Evolutionary conservation across 208 protist species (phyloP).

Genomic region (Trypanosoma boissoni): DNA sequence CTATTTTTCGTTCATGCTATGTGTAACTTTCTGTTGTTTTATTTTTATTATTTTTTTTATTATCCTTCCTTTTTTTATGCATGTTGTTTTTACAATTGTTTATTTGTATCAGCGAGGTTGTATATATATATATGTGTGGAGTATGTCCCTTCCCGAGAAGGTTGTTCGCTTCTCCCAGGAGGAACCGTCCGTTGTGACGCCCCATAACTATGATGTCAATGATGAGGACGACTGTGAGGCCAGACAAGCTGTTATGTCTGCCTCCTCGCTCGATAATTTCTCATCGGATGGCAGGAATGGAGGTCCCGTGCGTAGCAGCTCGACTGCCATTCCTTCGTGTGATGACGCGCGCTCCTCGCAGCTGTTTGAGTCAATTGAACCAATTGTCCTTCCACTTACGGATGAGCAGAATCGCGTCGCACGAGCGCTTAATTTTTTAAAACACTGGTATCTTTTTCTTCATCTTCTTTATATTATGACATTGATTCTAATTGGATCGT

Average conservation of each 20-base stretch:
- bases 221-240: too few relatives aligned
- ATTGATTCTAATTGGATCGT: conserved; percentile 28
- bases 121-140: too few relatives aligned
- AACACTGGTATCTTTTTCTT: conserved; percentile 61
- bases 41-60: neutral
- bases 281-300: too few relatives aligned
- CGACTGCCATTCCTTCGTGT: neutral
- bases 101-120: neutral
- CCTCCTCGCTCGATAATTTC: too few relatives aligned
- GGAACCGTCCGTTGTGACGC: neutral
- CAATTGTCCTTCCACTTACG: conserved; percentile 44
- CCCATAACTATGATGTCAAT: too few relatives aligned
- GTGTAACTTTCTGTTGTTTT: too few relatives aligned
- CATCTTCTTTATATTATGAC: conserved; percentile 49
- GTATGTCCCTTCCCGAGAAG: neutral
- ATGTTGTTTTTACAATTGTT: neutral
- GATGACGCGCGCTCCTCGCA: conserved; percentile 41
- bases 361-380: conserved; percentile 36
- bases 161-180: neutral
- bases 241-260: too few relatives aligned
- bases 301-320: too few relatives aligned
- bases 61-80: neutral
- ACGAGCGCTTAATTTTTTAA: conserved; percentile 58
- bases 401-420: conserved; percentile 32
- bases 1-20: too few relatives aligned